Conservation (phyloP, 2,329 filamentous ascomycete species). For the Clonostachys byssicola region DNA sequence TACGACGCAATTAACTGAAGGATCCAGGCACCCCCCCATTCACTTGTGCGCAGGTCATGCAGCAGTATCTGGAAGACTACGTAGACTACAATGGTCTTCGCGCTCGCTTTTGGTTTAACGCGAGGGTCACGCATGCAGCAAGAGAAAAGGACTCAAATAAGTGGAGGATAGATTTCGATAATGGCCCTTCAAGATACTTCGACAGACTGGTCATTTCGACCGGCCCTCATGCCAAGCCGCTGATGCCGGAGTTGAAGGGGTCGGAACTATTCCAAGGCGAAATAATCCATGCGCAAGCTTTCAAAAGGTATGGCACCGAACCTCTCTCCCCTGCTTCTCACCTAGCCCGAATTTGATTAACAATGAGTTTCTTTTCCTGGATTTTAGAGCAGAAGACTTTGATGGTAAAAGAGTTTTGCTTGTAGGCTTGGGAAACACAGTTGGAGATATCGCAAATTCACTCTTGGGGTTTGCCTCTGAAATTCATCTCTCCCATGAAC, state of each 20-base stretch:
- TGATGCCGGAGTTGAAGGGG: conserved; percentile 26
- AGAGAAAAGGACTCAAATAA: conserved; percentile 1
- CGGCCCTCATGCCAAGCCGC: conserved; percentile 24
- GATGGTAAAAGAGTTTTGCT: conserved; percentile 35
- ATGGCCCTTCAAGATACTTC: conserved; percentile 12
- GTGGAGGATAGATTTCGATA: conserved; percentile 21
- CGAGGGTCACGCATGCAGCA: conserved; percentile 8
- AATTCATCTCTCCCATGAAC: neutral
- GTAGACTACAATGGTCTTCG: conserved; percentile 21
- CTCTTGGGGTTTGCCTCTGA: conserved; percentile 17
- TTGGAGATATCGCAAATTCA: conserved; percentile 17
- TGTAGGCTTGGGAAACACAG: conserved; percentile 34
- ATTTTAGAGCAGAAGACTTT: conserved; percentile 19
- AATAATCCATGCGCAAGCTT: conserved; percentile 1
- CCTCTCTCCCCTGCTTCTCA: neutral
- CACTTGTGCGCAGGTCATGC: conserved; percentile 14
- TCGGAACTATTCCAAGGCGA: neutral
- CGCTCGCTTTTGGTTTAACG: conserved; percentile 14
- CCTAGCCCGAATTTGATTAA: neutral
- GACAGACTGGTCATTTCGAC: conserved; percentile 30
- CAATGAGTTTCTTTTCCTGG: neutral
- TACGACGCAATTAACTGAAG: neutral
- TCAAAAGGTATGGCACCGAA: conserved; percentile 1
- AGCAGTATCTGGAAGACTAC: conserved; percentile 25
- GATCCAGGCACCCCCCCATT: conserved; percentile 4